Evolutionary conservation across 1,284 basidiomycete species (phyloP), one percentile per base, ranked within the genome.

Genomic region (Cutaneotrichosporon cyanovorans): DNA sequence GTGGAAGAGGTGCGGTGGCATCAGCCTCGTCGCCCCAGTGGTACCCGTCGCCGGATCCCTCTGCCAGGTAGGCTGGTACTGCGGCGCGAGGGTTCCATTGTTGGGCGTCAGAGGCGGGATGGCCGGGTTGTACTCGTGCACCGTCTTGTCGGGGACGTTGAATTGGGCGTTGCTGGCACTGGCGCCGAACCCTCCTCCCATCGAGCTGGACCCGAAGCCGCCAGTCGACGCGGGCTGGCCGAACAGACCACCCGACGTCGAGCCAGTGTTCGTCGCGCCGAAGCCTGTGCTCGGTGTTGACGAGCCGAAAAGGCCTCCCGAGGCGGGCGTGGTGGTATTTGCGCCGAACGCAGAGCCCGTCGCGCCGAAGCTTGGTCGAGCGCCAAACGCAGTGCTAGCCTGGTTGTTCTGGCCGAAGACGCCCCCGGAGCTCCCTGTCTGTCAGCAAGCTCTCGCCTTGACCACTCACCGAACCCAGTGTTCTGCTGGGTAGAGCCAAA

Each of bases 191-290:
- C 53, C 38, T 9, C 40, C 42, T 5, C 39, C 35, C 1, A 46
- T 40, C 2, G 48, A 41, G 5, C n/a, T n/a, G n/a, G 56, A 46
- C 36, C 52, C 46, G 12, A 28, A 28, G 25, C 25, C 25, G 25
- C 25, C 25, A 28, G 8, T 28, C 25, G 25, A 8, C 9, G 16
- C 32, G n/a, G 11, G 39, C 22, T 42, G 16, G 14, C 41, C 42
- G 37, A 48, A 28, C 65, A 69, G 56, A 60, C 72, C 48, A 72
- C 76, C 46, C 67, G 8, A 7, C 8, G 25, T 7, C 25, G 7
- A 12, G 25, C 75, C 45, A 75, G 81, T 64, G 45, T 83, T 80
- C 49, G 68, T 66, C 46, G 41, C n/a, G 56, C 49, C 15, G 48
- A 55, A 45, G 36, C 53, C 12, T 35, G 38, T 34, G 41, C 12